Conservation (phyloP, 2,329 filamentous ascomycete species). For the Hypocreales sp. region DNA sequence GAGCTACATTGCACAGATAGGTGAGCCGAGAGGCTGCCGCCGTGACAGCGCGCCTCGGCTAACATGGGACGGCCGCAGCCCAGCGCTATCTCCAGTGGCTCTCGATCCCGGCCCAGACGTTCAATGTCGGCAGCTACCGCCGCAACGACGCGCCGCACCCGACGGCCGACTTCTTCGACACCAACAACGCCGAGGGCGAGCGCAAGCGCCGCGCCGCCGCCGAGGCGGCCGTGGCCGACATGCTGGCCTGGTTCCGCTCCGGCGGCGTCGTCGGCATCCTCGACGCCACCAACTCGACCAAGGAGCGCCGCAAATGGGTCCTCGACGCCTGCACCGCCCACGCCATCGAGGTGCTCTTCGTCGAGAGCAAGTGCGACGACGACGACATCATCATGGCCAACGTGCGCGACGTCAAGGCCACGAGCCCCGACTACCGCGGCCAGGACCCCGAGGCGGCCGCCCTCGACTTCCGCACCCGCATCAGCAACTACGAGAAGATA, state of each 20-base stretch:
- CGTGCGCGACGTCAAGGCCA: slow-evolving; percentile 93
- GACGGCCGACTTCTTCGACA: slow-evolving; percentile 90
- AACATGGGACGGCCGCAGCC: slow-evolving; percentile 46
- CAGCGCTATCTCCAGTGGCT: slow-evolving; percentile 95
- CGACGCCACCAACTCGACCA: slow-evolving; percentile 94
- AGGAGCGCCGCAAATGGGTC: slow-evolving; percentile 80
- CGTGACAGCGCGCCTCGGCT: no score
- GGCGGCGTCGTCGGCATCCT: slow-evolving; percentile 82
- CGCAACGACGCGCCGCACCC: slow-evolving; percentile 82
- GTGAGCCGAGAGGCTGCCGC: slow-evolving; percentile 30
- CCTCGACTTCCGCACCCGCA: slow-evolving; percentile 82
- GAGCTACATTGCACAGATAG: slow-evolving; percentile 94
- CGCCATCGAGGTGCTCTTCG: slow-evolving; percentile 80
- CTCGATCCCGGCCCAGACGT: slow-evolving; percentile 81
- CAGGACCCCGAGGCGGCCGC: slow-evolving; percentile 89
- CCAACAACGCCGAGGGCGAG: slow-evolving; percentile 77
- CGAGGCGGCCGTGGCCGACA: slow-evolving; percentile 81
- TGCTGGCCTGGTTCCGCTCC: slow-evolving; percentile 80
- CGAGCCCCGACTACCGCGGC: slow-evolving; percentile 84
- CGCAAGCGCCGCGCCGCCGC: slow-evolving; percentile 75
- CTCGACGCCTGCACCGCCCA: slow-evolving; percentile 60
- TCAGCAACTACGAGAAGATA: slow-evolving; percentile 92
- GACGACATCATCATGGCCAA: slow-evolving; percentile 97
- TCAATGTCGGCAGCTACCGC: slow-evolving; percentile 95
- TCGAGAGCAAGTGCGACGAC: slow-evolving; percentile 93